phyloP scores from a whole-genome alignment of 257 asterid species.

The Solanum chmielewskii region DNA sequence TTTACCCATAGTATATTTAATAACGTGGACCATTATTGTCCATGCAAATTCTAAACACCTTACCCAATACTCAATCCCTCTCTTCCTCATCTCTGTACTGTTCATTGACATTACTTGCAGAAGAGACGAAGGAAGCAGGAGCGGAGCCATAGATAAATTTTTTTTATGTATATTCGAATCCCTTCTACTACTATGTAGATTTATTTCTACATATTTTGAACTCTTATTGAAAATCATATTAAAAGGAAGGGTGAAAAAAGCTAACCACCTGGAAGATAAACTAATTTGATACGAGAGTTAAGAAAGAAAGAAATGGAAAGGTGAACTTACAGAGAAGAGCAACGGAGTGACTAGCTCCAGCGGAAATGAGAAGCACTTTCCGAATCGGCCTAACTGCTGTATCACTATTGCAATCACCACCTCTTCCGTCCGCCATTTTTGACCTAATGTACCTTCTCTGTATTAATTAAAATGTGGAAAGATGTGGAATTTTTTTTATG shows the following conservation, averaged over 20 bases:
- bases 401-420: conserved; percentile 17
- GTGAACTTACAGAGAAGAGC: conserved; percentile 81
- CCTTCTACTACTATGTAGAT: too few species aligned
- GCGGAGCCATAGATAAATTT: too few species aligned
- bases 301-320: background rate
- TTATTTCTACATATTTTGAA: too few species aligned
- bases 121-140: background rate
- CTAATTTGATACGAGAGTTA: background rate
- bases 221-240: too few species aligned
- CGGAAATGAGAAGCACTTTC: conserved; percentile 61
- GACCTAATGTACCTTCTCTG: background rate
- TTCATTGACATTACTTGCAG: background rate
- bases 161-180: too few species aligned
- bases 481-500: background rate
- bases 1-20: background rate
- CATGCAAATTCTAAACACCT: conserved; percentile 15
- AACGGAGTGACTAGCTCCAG: conserved; percentile 97
- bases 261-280: background rate
- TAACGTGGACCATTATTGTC: conserved; percentile 54
- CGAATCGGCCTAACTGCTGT: conserved; percentile 39
- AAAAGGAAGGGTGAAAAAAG: background rate
- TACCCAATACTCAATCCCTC: background rate
- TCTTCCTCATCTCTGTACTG: background rate
- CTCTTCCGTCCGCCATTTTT: conserved; percentile 41
- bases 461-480: background rate